Conservation (phyloP, 1,139 yeast genomes). For the Hanseniaspora uvarum region DNA sequence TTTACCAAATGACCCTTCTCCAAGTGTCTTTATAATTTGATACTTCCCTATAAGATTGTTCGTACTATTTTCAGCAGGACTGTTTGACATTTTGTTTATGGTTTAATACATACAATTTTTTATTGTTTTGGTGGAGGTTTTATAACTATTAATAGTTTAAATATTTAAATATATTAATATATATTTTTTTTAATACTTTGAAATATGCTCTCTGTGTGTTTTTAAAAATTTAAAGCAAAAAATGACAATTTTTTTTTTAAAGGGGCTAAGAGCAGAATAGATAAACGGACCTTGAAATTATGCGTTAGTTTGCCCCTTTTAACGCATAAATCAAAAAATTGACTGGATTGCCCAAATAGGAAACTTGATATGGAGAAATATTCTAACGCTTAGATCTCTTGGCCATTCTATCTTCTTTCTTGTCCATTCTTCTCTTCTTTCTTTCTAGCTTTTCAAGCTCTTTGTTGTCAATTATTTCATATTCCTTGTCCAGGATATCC, state of each 20-base stretch:
- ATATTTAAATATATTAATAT: too few species aligned
- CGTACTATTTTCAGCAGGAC: not conserved
- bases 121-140: not conserved
- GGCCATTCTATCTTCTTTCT: constrained; percentile 18
- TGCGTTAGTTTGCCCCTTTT: too few species aligned
- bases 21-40: constrained; percentile 86
- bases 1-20: constrained; percentile 97
- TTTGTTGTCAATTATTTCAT: constrained; percentile 35
- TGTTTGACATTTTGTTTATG: not conserved
- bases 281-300: too few species aligned
- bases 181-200: too few species aligned
- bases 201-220: too few species aligned
- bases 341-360: not conserved
- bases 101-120: too few species aligned
- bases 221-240: too few species aligned
- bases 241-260: too few species aligned
- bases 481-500: constrained; percentile 32
- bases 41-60: constrained; percentile 61
- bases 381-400: constrained; percentile 15
- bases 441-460: constrained; percentile 46
- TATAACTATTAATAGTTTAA: too few species aligned
- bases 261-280: too few species aligned
- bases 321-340: not conserved
- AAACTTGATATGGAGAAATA: not conserved
- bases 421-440: constrained; percentile 32